These are phyloP conservation scores for Peniophora sp. DNA, from an alignment of 1,284 basidiomycete genomes.

Conservation along the genomic window DNA sequence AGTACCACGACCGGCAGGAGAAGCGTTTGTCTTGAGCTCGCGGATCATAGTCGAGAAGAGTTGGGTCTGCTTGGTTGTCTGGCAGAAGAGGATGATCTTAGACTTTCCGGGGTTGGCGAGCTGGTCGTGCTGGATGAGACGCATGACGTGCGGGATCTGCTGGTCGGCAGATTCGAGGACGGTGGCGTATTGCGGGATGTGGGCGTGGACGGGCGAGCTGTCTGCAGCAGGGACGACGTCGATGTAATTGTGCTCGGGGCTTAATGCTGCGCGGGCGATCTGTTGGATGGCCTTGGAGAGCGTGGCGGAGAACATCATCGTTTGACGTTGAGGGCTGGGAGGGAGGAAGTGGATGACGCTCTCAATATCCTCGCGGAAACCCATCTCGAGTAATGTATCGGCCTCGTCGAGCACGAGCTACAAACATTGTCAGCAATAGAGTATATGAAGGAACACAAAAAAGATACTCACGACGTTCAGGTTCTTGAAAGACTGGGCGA, in stretches of 20 bases:
- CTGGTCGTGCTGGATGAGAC: conserved; percentile 88
- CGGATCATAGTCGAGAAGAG: conserved; percentile 63
- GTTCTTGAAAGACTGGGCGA: conserved; percentile 44
- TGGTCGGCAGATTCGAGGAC: conserved; percentile 59
- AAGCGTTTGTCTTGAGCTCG: conserved; percentile 30
- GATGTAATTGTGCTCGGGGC: conserved; percentile 52
- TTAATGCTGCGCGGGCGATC: conserved; percentile 46
- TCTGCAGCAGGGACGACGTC: conserved; percentile 46
- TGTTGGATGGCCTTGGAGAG: conserved; percentile 60
- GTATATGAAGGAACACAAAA: conserved; percentile 7
- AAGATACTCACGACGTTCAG: conserved; percentile 49
- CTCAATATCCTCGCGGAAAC: conserved; percentile 88
- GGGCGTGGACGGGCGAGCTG: conserved; percentile 60
- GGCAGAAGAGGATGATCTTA: conserved; percentile 86
- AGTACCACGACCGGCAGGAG: conserved; percentile 46
- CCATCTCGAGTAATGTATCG: conserved; percentile 93
- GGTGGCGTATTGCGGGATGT: conserved; percentile 83
- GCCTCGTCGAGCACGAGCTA: conserved; percentile 92
- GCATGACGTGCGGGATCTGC: conserved; percentile 75
- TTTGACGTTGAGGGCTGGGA: conserved; percentile 64
- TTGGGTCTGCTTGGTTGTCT: conserved; percentile 85
- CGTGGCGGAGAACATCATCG: conserved; percentile 93
- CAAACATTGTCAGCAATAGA: not conserved
- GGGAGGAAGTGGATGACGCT: conserved; percentile 71
- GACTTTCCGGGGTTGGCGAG: conserved; percentile 61